Percentiles rank a stretch among this genome's conserved stretches.
Evolutionary conservation across 2,329 filamentous ascomycete species (phyloP).

Genomic region (Fusarium pseudonygamai): DNA sequence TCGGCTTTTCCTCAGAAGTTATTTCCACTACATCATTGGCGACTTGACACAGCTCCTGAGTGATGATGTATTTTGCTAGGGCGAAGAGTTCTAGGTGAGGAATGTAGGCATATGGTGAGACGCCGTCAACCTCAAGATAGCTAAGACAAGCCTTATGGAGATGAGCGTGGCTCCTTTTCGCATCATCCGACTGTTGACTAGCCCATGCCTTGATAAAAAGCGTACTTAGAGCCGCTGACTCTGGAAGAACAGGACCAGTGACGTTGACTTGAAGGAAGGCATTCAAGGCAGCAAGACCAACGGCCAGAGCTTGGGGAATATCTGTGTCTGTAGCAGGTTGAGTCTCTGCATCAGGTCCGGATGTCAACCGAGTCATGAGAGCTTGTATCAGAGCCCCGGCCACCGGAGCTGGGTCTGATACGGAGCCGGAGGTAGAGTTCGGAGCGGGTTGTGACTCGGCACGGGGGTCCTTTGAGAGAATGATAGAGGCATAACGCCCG

Average conservation of each 20-base stretch:
- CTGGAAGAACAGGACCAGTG: conserved; percentile 80
- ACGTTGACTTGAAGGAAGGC: conserved; percentile 88
- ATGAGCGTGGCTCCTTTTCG: conserved; percentile 44
- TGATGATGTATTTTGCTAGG: conserved; percentile 68
- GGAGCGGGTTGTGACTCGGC: conserved; percentile 19
- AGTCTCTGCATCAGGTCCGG: conserved; percentile 1
- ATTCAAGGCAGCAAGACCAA: conserved; percentile 62
- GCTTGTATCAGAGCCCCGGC: conserved; percentile 35
- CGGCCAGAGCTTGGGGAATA: conserved; percentile 35
- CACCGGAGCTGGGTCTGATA: conserved; percentile 35
- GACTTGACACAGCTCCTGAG: conserved; percentile 36
- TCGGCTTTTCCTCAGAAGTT: conserved; percentile 46
- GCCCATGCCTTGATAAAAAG: conserved; percentile 54
- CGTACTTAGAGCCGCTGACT: conserved; percentile 44
- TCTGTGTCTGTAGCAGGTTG: conserved; percentile 3
- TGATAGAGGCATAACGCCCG: conserved; percentile 38
- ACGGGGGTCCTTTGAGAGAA: conserved; percentile 29
- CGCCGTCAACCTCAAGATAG: conserved; percentile 81
- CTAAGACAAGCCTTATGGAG: conserved; percentile 69
- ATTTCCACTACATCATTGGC: conserved; percentile 40
- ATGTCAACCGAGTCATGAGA: conserved; percentile 24
- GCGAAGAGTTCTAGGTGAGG: conserved; percentile 86
- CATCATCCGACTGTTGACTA: conserved; percentile 11
- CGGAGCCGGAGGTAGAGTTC: conserved; percentile 32
- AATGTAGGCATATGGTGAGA: conserved; percentile 85